Base-by-base conservation (phyloP, 768 basidiomycete species). In the Kwoniella botswanensis region DNA sequence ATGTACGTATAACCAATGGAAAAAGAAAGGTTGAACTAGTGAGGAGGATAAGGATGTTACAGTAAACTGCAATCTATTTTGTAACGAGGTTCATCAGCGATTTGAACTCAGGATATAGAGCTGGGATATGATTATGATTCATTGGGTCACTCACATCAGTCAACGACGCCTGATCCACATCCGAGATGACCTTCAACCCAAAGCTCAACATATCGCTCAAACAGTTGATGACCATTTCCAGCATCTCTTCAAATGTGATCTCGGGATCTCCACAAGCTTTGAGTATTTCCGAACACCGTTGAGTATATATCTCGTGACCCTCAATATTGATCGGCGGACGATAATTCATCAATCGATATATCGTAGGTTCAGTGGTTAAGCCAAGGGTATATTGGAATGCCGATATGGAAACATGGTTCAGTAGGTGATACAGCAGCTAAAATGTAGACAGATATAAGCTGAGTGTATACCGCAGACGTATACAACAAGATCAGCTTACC, bases 371-470 rank as follows among this genome's bases (percentile, higher is more conserved):
- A 1, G 24, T 52, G 4, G 53, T 68, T 2, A 50, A 17, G 18
- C 64, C 62, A 60, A 68, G 53, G 12, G 64, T 55, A 55, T 42
- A 60, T 41, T 72, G 73, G 43, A 74, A 61, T 1, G 62, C 12
- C 11, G 74, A 71, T 15, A 72, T 24, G 11, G 68, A n/a, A 11
- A 68, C 59, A 63, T 80, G 69, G 44, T 72, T 73, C 62, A 78
- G 71, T 7, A 80, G 63, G 53, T 78, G 77, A 59, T 78, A 71
- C n/a, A 78, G 46, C 3, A 80, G 64, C 79, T 80, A 29, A 2
- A 26, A 1, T 17, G 7, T 22, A 4, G 18, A 46, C 4, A 6
- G 26, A 15, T 4, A 26, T 52, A 54, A 58, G 52, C n/a, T 12
- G 18, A 15, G 13, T 35, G 15, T 29, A 18, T 52, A 24, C 55